A percentile compares a stretch with the other conserved stretches of the same genome.
phyloP scores from a whole-genome alignment of 225 moss, liverwort and hornwort species.

The Pseudisothecium myosuroides region DNA sequence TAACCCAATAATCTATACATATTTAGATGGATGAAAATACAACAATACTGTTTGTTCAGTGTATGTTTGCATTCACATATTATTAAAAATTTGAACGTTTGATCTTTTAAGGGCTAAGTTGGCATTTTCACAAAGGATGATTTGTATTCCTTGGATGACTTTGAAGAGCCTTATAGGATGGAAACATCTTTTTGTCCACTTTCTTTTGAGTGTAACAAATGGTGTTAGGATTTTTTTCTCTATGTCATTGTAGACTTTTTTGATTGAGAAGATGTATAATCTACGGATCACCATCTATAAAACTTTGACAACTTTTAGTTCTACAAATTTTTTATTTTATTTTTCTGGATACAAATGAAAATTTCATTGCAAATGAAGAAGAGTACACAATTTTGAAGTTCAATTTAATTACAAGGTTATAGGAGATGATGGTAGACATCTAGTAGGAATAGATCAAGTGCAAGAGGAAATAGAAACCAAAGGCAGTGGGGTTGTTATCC shows the following conservation, averaged over 20 bases:
- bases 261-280: not conserved
- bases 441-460: not conserved
- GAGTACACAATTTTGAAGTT: not conserved
- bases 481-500: fast-evolving
- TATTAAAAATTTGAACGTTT: not conserved
- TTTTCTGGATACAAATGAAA: not conserved
- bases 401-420: not conserved
- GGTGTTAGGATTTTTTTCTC: not conserved
- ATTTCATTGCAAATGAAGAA: not conserved
- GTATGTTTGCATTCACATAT: not conserved
- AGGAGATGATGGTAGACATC: no score
- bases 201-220: not conserved
- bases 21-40: not conserved
- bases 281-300: not conserved
- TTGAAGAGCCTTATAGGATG: not conserved
- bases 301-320: not conserved
- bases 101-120: not conserved
- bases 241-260: not conserved
- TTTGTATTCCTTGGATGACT: not conserved
- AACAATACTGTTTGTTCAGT: fast-evolving
- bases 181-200: not conserved
- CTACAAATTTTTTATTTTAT: no score
- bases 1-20: not conserved
- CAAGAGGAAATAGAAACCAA: fast-evolving
- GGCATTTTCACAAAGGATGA: not conserved